Percentiles rank a stretch among this genome's conserved stretches.
Conservation (phyloP, 495 filamentous ascomycete genomes). For the Xylaria sp. region DNA sequence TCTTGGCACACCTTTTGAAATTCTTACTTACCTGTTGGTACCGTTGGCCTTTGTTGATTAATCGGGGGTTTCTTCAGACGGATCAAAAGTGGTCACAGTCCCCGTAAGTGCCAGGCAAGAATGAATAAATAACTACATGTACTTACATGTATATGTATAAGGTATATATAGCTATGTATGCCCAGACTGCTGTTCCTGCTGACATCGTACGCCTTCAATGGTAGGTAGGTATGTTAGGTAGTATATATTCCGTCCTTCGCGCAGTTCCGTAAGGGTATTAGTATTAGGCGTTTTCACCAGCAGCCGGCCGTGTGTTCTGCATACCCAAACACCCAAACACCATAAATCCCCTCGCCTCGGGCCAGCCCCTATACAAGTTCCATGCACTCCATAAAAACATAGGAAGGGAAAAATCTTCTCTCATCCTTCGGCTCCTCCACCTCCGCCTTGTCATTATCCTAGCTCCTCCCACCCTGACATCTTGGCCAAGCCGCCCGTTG, state of each 20-base stretch:
- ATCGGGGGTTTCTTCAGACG: not conserved
- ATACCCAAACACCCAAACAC: conserved; percentile 1
- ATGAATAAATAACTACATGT: too few relatives aligned
- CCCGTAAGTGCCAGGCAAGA: not conserved
- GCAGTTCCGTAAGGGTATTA: not conserved
- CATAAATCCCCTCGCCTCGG: not conserved
- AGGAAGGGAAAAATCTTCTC: conserved; percentile 17
- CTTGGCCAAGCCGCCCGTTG: conserved; percentile 3
- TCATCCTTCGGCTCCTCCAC: conserved; percentile 25
- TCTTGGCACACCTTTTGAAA: not conserved
- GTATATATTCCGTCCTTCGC: conserved; percentile 7
- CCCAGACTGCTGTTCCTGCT: conserved; percentile 8
- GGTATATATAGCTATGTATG: too few relatives aligned
- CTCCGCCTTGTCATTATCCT: conserved; percentile 22
- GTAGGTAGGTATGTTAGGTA: too few relatives aligned
- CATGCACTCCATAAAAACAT: not conserved
- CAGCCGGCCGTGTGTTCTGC: not conserved
- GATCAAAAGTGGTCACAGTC: not conserved
- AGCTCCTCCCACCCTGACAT: conserved; percentile 6
- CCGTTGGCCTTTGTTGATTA: not conserved
- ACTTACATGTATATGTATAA: too few relatives aligned
- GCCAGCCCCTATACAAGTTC: conserved; percentile 4
- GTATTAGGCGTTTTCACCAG: not conserved
- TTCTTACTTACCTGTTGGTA: not conserved
- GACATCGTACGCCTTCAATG: conserved; percentile 2